A percentile compares a stretch with the other conserved stretches of the same genome.
Conservation (phyloP, 371 early-diverging fungal genomes). For the Rhizomucor miehei region DNA sequence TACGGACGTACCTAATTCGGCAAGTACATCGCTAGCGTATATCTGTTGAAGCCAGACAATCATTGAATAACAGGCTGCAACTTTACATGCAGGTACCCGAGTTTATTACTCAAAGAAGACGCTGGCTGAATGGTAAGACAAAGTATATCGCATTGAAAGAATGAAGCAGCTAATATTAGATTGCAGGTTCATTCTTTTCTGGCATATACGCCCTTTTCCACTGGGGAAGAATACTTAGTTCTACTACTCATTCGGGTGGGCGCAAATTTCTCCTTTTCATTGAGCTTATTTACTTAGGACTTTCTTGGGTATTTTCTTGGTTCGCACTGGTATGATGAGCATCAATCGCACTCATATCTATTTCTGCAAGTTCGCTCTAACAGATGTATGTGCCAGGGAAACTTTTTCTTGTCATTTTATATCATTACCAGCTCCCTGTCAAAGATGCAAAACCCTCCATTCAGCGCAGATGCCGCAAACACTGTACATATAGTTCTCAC, state of each 20-base stretch:
- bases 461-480: constrained; percentile 20
- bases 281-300: constrained; percentile 62
- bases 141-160: not conserved
- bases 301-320: constrained; percentile 72
- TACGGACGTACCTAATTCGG: constrained; percentile 77
- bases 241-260: constrained; percentile 58
- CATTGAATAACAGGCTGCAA: not conserved
- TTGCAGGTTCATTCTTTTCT: constrained; percentile 61
- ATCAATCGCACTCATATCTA: too few relatives aligned
- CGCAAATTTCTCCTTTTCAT: constrained; percentile 66
- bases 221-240: constrained; percentile 49
- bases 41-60: constrained; percentile 11
- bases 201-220: constrained; percentile 60
- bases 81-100: constrained; percentile 52
- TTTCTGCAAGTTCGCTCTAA: too few relatives aligned
- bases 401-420: constrained; percentile 80
- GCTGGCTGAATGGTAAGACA: constrained; percentile 78
- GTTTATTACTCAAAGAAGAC: constrained; percentile 83
- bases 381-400: constrained; percentile 51
- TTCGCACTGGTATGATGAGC: constrained; percentile 43
- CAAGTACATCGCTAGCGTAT: constrained; percentile 2
- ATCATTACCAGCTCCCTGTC: constrained; percentile 54
- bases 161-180: not conserved
- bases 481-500: constrained; percentile 39
- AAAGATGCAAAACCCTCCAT: constrained; percentile 28